Evolutionary conservation across 139 green algal species (phyloP), one percentile per base, ranked within the genome.

Genomic region (Coccomyxa sp.): DNA sequence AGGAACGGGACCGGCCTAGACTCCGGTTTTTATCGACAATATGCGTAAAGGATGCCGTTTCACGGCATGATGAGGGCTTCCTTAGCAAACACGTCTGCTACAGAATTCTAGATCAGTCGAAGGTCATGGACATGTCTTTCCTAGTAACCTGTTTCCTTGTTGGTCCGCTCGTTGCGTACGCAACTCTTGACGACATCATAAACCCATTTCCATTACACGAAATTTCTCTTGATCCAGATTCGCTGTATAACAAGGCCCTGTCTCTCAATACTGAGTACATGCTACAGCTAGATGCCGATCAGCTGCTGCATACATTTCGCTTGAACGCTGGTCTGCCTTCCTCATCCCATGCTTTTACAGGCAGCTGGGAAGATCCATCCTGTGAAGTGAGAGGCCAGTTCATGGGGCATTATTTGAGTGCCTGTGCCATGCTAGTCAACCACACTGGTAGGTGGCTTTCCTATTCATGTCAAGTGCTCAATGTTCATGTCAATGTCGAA

Each of bases 341-440:
- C 0, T 83, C 88, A 13, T 87, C 85, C 0, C 13, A 83, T 27
- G 80, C 88, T 0, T 93, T 92, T 59, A 63, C 30, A 12, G 87
- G 83, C 0, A 86, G 85, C 7, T 94, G 91, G 91, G 90, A 94
- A 83, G 89, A 90, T 74, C 81, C 79, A 0, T 60, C 67, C 58
- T 84, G 78, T 32, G 88, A 93, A 76, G 79, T 95, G 14, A 84
- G 92, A 0, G 90, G 92, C 11, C 90, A 95, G 58, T 95, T 94
- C 74, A 87, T 93, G 9, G 92, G 92, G 0, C 92, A 95, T 81
- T 95, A 93, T 76, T 74, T 95, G 0, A 91, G 86, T 0, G 92
- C 87, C 0, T 45, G 86, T 30, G 85, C 90, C 12, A 87, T 68
- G 87, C 87, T 45, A 86, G 51, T 4, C 25, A 81, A 14, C 58